These are phyloP conservation scores for Phaseolus lunatus DNA, from an alignment of 306 rosid species.

Conservation along the genomic window DNA sequence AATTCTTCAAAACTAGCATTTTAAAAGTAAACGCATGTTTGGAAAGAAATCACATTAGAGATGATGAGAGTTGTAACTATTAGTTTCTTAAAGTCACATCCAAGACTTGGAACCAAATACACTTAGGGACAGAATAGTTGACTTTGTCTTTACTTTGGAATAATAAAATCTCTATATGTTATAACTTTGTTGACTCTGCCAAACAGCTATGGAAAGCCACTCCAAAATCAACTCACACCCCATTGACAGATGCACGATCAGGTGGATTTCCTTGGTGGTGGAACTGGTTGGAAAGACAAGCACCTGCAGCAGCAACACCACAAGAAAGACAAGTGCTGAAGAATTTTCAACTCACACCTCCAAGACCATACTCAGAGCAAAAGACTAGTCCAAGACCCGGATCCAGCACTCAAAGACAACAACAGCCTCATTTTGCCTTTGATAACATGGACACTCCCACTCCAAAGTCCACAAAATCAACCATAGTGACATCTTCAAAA, in stretches of 20 bases:
- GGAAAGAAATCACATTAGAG: not conserved
- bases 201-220: conserved; percentile 81
- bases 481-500: conserved; percentile 57
- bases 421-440: conserved; percentile 49
- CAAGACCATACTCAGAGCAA: conserved; percentile 71
- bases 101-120: not conserved
- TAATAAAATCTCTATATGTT: not conserved
- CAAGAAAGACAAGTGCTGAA: conserved; percentile 63
- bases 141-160: conserved; percentile 11
- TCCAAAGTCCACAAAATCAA: conserved; percentile 81
- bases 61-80: not conserved
- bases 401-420: conserved; percentile 57
- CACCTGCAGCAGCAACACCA: conserved; percentile 54
- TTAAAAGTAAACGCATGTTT: not conserved
- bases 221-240: conserved; percentile 76
- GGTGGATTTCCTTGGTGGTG: conserved; percentile 97
- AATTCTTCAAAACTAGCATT: conserved; percentile 6
- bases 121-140: not conserved
- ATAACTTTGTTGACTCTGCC: conserved; percentile 40
- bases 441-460: conserved; percentile 75
- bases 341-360: conserved; percentile 79
- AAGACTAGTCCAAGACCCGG: conserved; percentile 71
- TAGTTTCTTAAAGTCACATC: not conserved
- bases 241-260: conserved; percentile 57
- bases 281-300: conserved; percentile 95